Evolutionary conservation across 164 flowering plant genomes (phyloP), one percentile per base, ranked within the genome.

Genomic region (Piper longum): DNA sequence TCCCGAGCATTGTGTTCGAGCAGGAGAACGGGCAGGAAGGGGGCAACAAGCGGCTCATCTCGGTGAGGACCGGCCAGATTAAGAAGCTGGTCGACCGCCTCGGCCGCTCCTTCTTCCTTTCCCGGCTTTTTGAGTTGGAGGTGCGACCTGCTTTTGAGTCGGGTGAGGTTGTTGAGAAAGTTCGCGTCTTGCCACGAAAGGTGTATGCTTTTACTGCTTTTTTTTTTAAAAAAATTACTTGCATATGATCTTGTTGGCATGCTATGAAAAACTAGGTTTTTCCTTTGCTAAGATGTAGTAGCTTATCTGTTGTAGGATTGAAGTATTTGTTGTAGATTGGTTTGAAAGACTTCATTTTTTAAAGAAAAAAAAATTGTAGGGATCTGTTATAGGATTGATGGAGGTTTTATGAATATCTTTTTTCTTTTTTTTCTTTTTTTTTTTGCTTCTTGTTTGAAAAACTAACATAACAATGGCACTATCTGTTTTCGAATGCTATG

Each of bases 11-110:
- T 64, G 80, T 95, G 4, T 91, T 90, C 67, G 97, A 90, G 78
- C 93, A 87, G 62, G 88, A 84, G 57, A 88, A 87, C 61, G 99
- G 99, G 3, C 82, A 91, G 62, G 84, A 84, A 43, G 97, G 99
- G 12, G 99, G 99, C 42, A 90, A 95, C 76, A 95, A 95, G 76
- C 72, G 93, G 9, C 81, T 95, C 57, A 79, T 95, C 26, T 87
- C 97, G 3, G 93, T 95, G 0, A 72, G 70, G 68, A 73, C 68
- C 16, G 83, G 83, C 64, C 99, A 91, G 85, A 87, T 95, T 63
- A 77, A 75, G 74, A 90, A 90, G 73, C 81, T 93, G 12, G 86
- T 87, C 19, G 76, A 63, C 48, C 83, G 79, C 51, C 60, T 83
- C 11, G 99, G 97, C 3, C 70, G 73, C 0, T 78, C 91, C 0